A percentile compares a stretch with the other conserved stretches of the same genome.
Evolutionary conservation across 495 filamentous ascomycete genomes (phyloP).

Genomic region (Melanomma pulvis-pyrius): DNA sequence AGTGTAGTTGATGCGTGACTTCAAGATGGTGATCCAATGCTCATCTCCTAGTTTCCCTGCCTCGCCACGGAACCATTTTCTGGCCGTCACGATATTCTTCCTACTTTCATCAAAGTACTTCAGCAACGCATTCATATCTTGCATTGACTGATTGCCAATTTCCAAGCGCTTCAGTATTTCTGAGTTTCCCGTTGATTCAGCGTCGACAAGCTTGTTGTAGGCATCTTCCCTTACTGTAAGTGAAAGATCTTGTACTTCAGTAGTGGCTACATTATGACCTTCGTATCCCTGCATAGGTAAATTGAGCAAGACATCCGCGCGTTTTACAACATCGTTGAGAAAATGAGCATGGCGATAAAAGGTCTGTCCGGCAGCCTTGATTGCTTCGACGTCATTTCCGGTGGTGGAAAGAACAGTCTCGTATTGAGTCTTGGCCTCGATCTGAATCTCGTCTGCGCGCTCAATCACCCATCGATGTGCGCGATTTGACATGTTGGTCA

Average conservation of each 20-base stretch:
- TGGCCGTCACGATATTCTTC: not conserved
- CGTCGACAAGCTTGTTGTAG: not conserved
- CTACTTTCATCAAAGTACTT: not conserved
- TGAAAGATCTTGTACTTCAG: not conserved
- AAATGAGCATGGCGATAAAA: constrained; percentile 5
- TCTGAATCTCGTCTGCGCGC: constrained; percentile 11
- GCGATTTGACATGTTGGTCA: not conserved
- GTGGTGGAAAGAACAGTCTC: not conserved
- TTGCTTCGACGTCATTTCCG: not conserved
- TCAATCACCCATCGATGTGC: constrained; percentile 14
- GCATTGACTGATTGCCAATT: not conserved
- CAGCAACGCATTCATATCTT: not conserved
- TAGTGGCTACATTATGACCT: no score
- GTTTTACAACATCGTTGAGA: not conserved
- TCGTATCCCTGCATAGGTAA: constrained; percentile 21
- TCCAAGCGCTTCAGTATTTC: not conserved
- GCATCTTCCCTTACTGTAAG: not conserved
- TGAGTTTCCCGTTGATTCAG: constrained; percentile 1
- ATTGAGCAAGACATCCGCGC: not conserved
- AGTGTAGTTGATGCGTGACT: not conserved
- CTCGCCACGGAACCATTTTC: constrained; percentile 9
- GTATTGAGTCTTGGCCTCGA: not conserved
- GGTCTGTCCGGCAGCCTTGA: not conserved
- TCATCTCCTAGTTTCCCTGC: constrained; percentile 10
- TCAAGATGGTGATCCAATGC: constrained; percentile 22